Conservation (phyloP, 78 protist genomes). For the Speleostelium caveatum region DNA sequence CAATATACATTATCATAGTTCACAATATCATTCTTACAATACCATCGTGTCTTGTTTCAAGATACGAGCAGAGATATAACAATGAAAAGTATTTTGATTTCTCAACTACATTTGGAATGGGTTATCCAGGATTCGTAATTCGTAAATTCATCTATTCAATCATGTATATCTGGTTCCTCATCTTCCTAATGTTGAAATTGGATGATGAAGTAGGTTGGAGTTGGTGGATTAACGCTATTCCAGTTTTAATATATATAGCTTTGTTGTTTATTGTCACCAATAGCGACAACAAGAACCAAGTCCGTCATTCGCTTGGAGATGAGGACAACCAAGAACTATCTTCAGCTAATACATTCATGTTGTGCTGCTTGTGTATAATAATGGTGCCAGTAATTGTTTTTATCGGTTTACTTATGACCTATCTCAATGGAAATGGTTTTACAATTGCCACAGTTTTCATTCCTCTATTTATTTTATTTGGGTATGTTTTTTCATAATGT, state of each 20-base stretch:
- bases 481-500: conserved; percentile 3
- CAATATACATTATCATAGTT: conserved; percentile 8
- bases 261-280: not conserved
- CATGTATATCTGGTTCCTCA: conserved; percentile 15
- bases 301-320: not conserved
- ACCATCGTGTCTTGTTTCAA: not conserved
- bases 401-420: conserved; percentile 12
- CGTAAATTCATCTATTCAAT: not conserved
- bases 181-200: conserved; percentile 7
- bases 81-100: not conserved
- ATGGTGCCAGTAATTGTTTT: conserved; percentile 23
- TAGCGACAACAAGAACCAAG: not conserved
- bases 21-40: not conserved
- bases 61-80: conserved; percentile 4
- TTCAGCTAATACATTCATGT: not conserved
- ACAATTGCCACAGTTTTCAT: conserved; percentile 25
- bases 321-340: not conserved
- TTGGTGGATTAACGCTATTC: conserved; percentile 61
- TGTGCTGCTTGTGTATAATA: not conserved
- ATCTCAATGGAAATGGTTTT: conserved; percentile 1
- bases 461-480: conserved; percentile 43
- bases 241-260: not conserved
- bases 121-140: conserved; percentile 12
- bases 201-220: conserved; percentile 44
- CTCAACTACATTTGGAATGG: conserved; percentile 23